Percentiles rank a stretch among this genome's conserved stretches.
Evolutionary conservation across 2,329 filamentous ascomycete species (phyloP).

Genomic region (Curvularia verruculosa): DNA sequence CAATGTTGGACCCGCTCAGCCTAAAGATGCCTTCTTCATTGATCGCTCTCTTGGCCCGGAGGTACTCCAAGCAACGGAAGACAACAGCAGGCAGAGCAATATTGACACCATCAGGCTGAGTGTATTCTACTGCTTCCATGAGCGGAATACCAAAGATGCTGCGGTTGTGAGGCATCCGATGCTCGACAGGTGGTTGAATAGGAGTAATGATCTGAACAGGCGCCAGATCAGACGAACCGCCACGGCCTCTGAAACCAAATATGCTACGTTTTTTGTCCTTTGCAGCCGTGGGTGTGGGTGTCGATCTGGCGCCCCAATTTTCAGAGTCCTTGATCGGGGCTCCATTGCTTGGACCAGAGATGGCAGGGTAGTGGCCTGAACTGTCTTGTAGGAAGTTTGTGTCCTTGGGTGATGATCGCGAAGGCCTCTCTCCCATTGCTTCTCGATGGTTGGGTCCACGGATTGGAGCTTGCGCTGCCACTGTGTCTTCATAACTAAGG

Average conservation of each 20-base stretch:
- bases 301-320: conserved; percentile 80
- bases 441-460: conserved; percentile 51
- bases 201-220: conserved; percentile 40
- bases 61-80: conserved; percentile 92
- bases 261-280: conserved; percentile 82
- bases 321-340: conserved; percentile 81
- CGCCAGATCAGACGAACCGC: conserved; percentile 70
- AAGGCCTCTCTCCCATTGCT: conserved; percentile 25
- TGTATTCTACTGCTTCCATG: conserved; percentile 83
- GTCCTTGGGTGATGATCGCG: conserved; percentile 42
- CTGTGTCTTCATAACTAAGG: conserved; percentile 63
- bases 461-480: conserved; percentile 63
- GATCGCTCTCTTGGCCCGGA: conserved; percentile 80
- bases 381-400: conserved; percentile 43
- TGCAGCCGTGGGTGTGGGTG: conserved; percentile 54
- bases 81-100: conserved; percentile 88
- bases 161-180: conserved; percentile 55
- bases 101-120: conserved; percentile 72
- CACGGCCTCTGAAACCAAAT: conserved; percentile 67
- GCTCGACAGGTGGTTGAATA: conserved; percentile 26
- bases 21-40: conserved; percentile 95
- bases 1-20: conserved; percentile 92
- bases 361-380: conserved; percentile 54
- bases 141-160: conserved; percentile 82
- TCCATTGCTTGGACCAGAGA: conserved; percentile 85